Conservation (phyloP, 345 rosid genomes). For the Arabidopsis arenosa region DNA sequence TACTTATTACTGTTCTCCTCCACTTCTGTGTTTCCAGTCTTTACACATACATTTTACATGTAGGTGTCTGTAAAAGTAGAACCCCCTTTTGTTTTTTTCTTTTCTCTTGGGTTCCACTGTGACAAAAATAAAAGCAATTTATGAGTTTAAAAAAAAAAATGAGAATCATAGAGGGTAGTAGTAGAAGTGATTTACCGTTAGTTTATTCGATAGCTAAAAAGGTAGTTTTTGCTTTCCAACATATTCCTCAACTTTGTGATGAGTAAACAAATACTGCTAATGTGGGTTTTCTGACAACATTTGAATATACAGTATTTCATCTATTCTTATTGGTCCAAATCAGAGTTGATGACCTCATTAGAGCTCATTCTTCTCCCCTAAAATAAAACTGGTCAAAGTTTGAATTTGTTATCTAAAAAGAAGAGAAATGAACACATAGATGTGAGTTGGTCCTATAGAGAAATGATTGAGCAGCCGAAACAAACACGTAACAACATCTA, state of each 20-base stretch:
- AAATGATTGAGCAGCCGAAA: slow-evolving; percentile 23
- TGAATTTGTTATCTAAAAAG: not conserved
- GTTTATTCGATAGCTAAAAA: slow-evolving; percentile 2
- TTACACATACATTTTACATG: not conserved
- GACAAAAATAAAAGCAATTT: not conserved
- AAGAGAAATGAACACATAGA: not conserved
- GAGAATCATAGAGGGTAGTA: not conserved
- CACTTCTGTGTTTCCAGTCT: not conserved
- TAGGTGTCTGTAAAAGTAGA: slow-evolving; percentile 22
- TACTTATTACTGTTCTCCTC: not conserved
- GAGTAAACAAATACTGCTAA: slow-evolving; percentile 22
- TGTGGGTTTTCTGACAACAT: slow-evolving; percentile 36
- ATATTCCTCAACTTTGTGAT: slow-evolving; percentile 14
- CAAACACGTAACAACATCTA: slow-evolving; percentile 30
- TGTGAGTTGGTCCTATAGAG: not conserved
- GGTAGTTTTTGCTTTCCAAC: not conserved
- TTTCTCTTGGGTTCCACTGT: slow-evolving; percentile 1
- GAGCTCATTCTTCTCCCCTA: not conserved
- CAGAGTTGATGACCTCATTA: slow-evolving; percentile 16
- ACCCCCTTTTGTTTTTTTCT: slow-evolving; percentile 7
- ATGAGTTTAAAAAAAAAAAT: too few relatives aligned
- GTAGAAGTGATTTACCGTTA: not conserved
- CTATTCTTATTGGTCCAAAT: slow-evolving; percentile 27
- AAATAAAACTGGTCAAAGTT: not conserved
- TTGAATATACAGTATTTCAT: slow-evolving; percentile 32